Conservation (phyloP, 306 rosid species). For the Coriaria nepalensis region DNA sequence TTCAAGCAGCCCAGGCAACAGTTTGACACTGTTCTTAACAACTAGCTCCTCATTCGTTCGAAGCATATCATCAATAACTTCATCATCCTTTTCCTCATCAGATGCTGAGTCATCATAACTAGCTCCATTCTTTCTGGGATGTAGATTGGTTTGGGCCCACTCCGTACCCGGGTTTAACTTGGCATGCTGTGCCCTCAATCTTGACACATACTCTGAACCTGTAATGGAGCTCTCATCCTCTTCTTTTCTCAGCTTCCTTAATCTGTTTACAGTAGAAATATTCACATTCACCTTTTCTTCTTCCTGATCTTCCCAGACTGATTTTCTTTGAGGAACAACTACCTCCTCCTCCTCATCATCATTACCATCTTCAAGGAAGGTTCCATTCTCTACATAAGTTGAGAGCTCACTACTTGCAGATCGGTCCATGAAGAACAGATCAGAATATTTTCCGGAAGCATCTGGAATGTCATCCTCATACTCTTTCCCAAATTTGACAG, state of each 20-base stretch:
- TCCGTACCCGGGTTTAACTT: constrained; percentile 78
- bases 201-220: constrained; percentile 62
- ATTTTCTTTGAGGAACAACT: constrained; percentile 32
- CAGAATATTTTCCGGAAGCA: constrained; percentile 17
- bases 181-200: constrained; percentile 80
- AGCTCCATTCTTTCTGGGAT: constrained; percentile 17
- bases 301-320: constrained; percentile 85
- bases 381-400: constrained; percentile 31
- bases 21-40: constrained; percentile 44
- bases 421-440: constrained; percentile 55
- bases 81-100: constrained; percentile 58
- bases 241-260: constrained; percentile 77
- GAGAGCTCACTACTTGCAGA: constrained; percentile 33
- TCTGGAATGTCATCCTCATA: constrained; percentile 21
- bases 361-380: constrained; percentile 18
- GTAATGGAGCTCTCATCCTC: constrained; percentile 59
- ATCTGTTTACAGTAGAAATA: constrained; percentile 52
- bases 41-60: constrained; percentile 66
- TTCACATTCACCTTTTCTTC: constrained; percentile 47
- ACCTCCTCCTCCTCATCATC: constrained; percentile 22
- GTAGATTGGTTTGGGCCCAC: constrained; percentile 55
- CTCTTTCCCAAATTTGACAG: constrained; percentile 53
- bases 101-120: constrained; percentile 40
- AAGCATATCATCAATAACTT: constrained; percentile 43
- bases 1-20: constrained; percentile 68